Evolutionary conservation across 208 protist genomes (phyloP).

Genomic region (Novymonas esmeraldas): DNA sequence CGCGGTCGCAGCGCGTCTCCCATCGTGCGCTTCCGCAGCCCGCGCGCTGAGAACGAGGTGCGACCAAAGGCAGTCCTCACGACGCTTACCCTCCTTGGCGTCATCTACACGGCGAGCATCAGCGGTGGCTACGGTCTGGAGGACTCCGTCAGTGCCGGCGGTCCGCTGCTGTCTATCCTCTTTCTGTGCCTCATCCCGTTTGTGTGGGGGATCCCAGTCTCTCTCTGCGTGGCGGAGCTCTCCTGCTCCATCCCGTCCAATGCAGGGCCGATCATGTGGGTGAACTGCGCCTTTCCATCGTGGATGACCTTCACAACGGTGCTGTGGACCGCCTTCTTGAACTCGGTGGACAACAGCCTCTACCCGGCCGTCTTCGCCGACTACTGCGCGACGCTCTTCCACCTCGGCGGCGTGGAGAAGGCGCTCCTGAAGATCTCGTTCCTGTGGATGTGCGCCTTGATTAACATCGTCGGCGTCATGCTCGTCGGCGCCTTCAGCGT

Average conservation of each 20-base stretch:
- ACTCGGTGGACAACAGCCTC: constrained; percentile 90
- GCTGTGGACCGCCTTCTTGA: constrained; percentile 84
- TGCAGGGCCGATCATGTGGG: constrained; percentile 91
- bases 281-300: constrained; percentile 85
- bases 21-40: constrained; percentile 78
- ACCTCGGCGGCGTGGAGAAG: constrained; percentile 54
- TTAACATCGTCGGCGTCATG: constrained; percentile 84
- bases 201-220: constrained; percentile 88
- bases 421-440: constrained; percentile 71
- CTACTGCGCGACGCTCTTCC: constrained; percentile 77
- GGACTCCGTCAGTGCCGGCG: constrained; percentile 85
- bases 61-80: constrained; percentile 79
- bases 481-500: constrained; percentile 80
- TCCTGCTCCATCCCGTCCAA: constrained; percentile 88
- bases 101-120: constrained; percentile 89
- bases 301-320: constrained; percentile 88
- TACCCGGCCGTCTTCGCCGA: constrained; percentile 89
- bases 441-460: constrained; percentile 59
- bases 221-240: constrained; percentile 88
- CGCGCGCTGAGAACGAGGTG: constrained; percentile 28
- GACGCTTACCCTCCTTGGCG: constrained; percentile 87
- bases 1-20: constrained; percentile 52
- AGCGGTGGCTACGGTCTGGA: constrained; percentile 90
- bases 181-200: constrained; percentile 88
- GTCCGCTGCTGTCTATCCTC: constrained; percentile 83